A percentile compares a stretch with the other conserved stretches of the same genome.
phyloP scores from a whole-genome alignment of 768 basidiomycete genomes.

The Mycena vulgaris region DNA sequence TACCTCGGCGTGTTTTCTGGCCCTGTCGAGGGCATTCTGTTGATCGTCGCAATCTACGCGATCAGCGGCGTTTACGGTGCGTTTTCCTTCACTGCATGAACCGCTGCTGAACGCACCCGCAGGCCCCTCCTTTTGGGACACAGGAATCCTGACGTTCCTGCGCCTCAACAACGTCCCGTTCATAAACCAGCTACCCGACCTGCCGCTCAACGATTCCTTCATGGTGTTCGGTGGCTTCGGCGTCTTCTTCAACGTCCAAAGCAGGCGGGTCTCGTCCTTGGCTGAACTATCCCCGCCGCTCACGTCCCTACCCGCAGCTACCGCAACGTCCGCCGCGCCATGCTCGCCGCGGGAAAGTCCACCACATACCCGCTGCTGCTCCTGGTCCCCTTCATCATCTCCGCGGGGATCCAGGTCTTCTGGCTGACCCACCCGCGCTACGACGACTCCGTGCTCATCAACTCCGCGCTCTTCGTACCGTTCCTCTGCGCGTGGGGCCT shows the following conservation, averaged over 20 bases:
- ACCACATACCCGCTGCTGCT: conserved; percentile 73
- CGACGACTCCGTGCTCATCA: conserved; percentile 76
- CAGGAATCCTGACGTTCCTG: conserved; percentile 72
- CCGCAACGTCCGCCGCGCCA: conserved; percentile 82
- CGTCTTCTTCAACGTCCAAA: conserved; percentile 85
- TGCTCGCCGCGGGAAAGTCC: conserved; percentile 57
- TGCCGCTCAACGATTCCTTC: conserved; percentile 89
- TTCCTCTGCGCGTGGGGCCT: conserved; percentile 96
- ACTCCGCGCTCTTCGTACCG: conserved; percentile 85
- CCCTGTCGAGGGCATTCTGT: conserved; percentile 95
- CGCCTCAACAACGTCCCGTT: conserved; percentile 66
- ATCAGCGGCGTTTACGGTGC: conserved; percentile 84
- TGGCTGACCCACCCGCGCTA: conserved; percentile 85
- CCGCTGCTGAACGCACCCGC: conserved; percentile 4
- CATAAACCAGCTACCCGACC: conserved; percentile 70
- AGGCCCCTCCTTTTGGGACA: conserved; percentile 91
- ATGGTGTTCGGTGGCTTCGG: conserved; percentile 84
- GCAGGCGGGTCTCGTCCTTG: conserved; percentile 61
- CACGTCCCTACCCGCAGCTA: conserved; percentile 65
- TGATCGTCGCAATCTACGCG: conserved; percentile 84
- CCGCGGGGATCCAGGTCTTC: conserved; percentile 78
- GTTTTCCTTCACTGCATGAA: conserved; percentile 34
- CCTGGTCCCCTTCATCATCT: conserved; percentile 85
- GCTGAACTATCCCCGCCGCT: not conserved
- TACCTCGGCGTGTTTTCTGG: conserved; percentile 96